Evolutionary conservation across 371 early-diverging fungal genomes (phyloP).

Genomic region (Lichtheimia ornata): DNA sequence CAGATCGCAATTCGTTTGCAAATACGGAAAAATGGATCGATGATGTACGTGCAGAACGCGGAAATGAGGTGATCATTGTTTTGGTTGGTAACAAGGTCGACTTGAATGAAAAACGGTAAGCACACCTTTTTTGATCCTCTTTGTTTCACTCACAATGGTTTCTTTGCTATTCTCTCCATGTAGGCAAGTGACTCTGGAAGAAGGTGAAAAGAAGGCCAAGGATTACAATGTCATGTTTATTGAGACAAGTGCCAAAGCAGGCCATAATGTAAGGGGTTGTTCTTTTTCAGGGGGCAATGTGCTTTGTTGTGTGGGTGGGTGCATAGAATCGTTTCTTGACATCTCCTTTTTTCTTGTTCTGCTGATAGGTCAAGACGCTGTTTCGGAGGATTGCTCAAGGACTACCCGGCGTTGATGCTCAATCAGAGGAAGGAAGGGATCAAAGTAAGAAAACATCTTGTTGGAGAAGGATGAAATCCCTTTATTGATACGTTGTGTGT

Average conservation of each 20-base stretch:
- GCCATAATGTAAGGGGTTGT: constrained; percentile 73
- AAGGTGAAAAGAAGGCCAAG: constrained; percentile 94
- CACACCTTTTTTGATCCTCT: not conserved
- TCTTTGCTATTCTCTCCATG: not conserved
- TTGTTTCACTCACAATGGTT: not conserved
- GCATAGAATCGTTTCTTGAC: not conserved
- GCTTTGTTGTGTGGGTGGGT: not conserved
- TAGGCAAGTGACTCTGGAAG: constrained; percentile 90
- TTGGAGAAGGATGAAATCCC: not conserved
- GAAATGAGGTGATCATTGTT: constrained; percentile 96
- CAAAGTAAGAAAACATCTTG: constrained; percentile 30
- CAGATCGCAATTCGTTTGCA: constrained; percentile 89
- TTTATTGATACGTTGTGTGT: not conserved
- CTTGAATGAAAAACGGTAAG: constrained; percentile 85
- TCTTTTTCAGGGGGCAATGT: not conserved
- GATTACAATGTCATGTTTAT: constrained; percentile 95
- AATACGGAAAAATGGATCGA: constrained; percentile 98
- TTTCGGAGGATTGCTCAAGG: constrained; percentile 96
- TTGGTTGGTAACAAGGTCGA: constrained; percentile 99
- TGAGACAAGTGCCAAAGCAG: constrained; percentile 97
- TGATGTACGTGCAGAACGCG: constrained; percentile 97
- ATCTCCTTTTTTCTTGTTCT: not conserved
- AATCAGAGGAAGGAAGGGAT: constrained; percentile 33
- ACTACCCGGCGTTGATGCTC: constrained; percentile 85
- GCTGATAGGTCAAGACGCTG: constrained; percentile 76